phyloP scores from a whole-genome alignment of 2,329 filamentous ascomycete species.

The Canariomyces notabilis region DNA sequence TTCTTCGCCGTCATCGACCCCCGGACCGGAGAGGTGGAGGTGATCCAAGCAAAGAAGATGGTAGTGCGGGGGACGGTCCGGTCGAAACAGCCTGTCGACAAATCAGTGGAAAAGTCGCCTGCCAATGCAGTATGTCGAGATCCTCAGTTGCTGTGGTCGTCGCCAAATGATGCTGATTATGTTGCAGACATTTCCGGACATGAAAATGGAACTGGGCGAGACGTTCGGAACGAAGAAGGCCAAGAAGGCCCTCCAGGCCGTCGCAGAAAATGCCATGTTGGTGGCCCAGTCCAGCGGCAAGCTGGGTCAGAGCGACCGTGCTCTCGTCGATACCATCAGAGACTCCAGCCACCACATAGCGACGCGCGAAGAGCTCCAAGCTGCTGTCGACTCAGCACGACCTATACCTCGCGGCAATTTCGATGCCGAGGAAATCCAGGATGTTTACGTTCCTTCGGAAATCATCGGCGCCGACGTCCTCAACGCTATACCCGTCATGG shows the following conservation, averaged over 20 bases:
- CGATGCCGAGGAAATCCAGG: constrained; percentile 59
- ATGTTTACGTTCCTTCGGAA: constrained; percentile 64
- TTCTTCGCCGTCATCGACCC: constrained; percentile 63
- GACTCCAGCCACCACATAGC: constrained; percentile 61
- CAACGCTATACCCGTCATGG: constrained; percentile 61
- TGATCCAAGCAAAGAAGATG: constrained; percentile 62
- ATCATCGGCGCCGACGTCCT: constrained; percentile 66
- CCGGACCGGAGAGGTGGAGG: constrained; percentile 51
- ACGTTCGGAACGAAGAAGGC: constrained; percentile 84
- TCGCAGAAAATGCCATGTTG: constrained; percentile 66
- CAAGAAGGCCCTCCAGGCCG: constrained; percentile 65
- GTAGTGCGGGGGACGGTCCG: constrained; percentile 53
- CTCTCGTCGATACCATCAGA: constrained; percentile 60
- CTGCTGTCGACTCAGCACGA: constrained; percentile 60
- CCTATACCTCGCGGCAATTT: constrained; percentile 68
- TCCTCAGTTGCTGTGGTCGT: background rate
- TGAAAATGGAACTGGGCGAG: constrained; percentile 65
- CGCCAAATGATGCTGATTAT: constrained; percentile 21
- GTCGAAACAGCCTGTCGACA: constrained; percentile 46
- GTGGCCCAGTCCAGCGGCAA: constrained; percentile 38
- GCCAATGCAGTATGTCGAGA: constrained; percentile 32
- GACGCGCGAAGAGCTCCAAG: constrained; percentile 60
- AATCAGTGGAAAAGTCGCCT: constrained; percentile 38
- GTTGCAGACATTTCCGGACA: constrained; percentile 52
- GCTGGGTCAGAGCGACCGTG: constrained; percentile 51